Conservation (phyloP, 129 eudicot genomes). For the Flaveria robusta region DNA sequence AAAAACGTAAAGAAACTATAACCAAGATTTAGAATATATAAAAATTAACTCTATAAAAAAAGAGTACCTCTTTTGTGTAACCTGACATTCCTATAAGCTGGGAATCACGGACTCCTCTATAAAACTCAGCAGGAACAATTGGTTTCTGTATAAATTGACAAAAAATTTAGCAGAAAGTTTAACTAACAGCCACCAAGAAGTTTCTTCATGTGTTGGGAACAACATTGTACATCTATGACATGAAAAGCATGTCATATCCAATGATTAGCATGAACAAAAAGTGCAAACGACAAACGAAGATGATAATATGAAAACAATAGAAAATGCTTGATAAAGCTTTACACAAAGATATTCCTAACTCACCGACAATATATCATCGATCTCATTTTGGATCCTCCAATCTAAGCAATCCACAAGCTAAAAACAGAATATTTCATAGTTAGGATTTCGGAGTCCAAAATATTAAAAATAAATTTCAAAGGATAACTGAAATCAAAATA, state of each 20-base stretch:
- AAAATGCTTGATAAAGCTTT: constrained; percentile 1
- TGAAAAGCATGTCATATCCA: constrained; percentile 9
- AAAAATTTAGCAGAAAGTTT: constrained; percentile 11
- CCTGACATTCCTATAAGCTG: constrained; percentile 93
- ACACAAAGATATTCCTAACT: constrained; percentile 39
- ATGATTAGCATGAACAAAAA: background rate
- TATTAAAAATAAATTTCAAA: constrained; percentile 5
- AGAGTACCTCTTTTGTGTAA: constrained; percentile 79
- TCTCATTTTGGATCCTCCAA: constrained; percentile 93
- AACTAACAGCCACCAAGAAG: background rate
- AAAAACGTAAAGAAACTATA: background rate
- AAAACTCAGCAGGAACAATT: constrained; percentile 67
- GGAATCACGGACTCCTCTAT: constrained; percentile 86
- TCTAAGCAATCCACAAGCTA: constrained; percentile 82
- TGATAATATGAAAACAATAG: constrained; percentile 2
- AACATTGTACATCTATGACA: background rate
- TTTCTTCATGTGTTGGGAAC: background rate
- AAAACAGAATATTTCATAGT: constrained; percentile 21
- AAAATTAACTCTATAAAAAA: background rate
- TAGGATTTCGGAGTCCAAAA: background rate
- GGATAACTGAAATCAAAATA: background rate
- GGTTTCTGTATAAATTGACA: constrained; percentile 69
- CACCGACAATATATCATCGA: constrained; percentile 79
- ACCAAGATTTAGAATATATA: constrained; percentile 6
- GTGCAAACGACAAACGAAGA: constrained; percentile 18